Evolutionary conservation across 768 basidiomycete genomes (phyloP).

Genomic region (Naganishia vishniacii): DNA sequence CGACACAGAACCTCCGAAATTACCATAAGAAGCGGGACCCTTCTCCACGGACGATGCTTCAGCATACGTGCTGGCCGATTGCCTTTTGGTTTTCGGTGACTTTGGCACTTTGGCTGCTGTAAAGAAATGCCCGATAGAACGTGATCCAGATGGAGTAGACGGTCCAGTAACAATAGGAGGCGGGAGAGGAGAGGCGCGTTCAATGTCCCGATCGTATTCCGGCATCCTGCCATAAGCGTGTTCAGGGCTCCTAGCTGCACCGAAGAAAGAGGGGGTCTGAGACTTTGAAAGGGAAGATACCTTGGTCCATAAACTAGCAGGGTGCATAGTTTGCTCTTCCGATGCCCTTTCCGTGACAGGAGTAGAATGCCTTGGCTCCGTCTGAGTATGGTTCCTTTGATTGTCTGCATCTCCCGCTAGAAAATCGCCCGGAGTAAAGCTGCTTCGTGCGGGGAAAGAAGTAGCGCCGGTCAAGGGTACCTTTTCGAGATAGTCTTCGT

Average conservation of each 20-base stretch:
- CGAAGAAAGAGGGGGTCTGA: not conserved
- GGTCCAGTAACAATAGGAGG: not conserved
- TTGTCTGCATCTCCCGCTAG: not conserved
- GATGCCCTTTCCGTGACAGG: not conserved
- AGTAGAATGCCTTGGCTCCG: not conserved
- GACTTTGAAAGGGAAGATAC: not conserved
- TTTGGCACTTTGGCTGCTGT: slow-evolving; percentile 4
- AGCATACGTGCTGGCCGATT: not conserved
- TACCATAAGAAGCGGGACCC: not conserved
- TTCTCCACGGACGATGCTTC: slow-evolving; percentile 1
- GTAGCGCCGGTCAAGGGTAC: not conserved
- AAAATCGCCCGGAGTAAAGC: slow-evolving; percentile 7
- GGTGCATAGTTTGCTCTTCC: not conserved
- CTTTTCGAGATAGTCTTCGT: not conserved
- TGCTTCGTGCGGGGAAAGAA: not conserved
- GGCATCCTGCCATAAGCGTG: not conserved
- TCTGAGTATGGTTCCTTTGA: not conserved
- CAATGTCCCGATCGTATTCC: not conserved
- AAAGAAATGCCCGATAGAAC: not conserved
- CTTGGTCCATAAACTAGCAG: not conserved
- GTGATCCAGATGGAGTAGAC: not conserved
- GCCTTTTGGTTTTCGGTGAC: not conserved
- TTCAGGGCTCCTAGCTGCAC: not conserved
- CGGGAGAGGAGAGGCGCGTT: not conserved
- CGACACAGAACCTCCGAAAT: not conserved